Evolutionary conservation across 768 basidiomycete species (phyloP).

Genomic region (Neoboletus magnificus): DNA sequence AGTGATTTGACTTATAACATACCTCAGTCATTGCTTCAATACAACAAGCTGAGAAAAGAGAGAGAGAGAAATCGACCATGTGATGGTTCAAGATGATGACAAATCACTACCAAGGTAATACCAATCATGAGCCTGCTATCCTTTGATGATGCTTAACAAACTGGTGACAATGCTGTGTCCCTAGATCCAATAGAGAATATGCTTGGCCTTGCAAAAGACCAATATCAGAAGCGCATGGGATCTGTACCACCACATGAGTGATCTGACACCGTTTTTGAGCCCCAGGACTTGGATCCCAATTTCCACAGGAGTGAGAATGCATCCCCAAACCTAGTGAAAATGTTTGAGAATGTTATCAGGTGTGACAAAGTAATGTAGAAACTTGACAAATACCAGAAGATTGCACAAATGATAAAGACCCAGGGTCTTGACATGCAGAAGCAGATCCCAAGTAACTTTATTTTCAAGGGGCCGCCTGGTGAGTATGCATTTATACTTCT

Average conservation of each 20-base stretch:
- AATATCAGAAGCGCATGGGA: conserved; percentile 41
- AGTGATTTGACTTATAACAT: no score
- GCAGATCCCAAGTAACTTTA: conserved; percentile 59
- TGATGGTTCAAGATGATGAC: no score
- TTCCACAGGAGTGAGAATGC: conserved; percentile 49
- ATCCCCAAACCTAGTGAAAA: conserved; percentile 45
- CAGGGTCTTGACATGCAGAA: conserved; percentile 43
- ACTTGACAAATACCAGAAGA: conserved; percentile 50
- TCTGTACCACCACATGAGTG: conserved; percentile 20
- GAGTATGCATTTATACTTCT: conserved; percentile 6
- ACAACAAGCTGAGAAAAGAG: no score
- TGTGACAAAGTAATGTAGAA: conserved; percentile 50
- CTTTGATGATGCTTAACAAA: no score
- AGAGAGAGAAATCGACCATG: no score
- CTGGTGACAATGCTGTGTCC: no score
- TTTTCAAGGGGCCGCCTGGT: conserved; percentile 76
- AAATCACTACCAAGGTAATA: no score
- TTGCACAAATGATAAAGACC: conserved; percentile 41
- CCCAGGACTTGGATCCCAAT: conserved; percentile 61
- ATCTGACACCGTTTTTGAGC: conserved; percentile 34
- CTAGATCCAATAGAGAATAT: no score
- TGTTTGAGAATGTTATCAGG: conserved; percentile 65
- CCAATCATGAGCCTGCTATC: no score
- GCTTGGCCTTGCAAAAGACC: conserved; percentile 47
- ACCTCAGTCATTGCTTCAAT: no score